Base-by-base conservation (phyloP, 2,329 filamentous ascomycete genomes). In the Coleophoma eucalyptorum region DNA sequence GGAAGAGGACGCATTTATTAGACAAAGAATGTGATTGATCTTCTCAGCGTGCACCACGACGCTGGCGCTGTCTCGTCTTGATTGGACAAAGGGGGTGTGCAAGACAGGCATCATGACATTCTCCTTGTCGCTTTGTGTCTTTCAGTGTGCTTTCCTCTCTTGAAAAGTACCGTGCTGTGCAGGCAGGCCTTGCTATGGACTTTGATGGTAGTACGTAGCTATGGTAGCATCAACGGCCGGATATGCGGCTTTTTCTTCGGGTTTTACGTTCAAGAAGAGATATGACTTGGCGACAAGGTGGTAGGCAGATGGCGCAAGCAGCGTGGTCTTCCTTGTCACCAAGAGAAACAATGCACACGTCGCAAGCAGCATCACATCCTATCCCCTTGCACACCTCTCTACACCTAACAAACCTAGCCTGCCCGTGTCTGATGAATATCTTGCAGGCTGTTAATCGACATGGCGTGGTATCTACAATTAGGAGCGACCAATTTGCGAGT, bases 211-310 rank as follows among this genome's bases (percentile, higher is more conserved):
- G n/a, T n/a, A n/a, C n/a, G n/a, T n/a, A n/a, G n/a, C n/a, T n/a
- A n/a, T n/a, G n/a, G n/a, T 46, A 46, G 48, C 51, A 48, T 18
- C 47, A 19, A 13, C 13, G 32, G 18, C 50, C 40, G 47, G 49
- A 11, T 46, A 18, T 15, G 47, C 51, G 57, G 53, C 50, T 46
- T 50, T 53, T 50, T 26, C 26, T 45, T 56, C 49, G 48, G 54
- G 52, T 59, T 56, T 52, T 55, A 43, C 54, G 32, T 46, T 43
- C 32, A 44, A 43, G 52, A 49, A 19, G 43, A 26, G 26, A 26
- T 26, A 8, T 26, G 38, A 34, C 56, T 57, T 55, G 55, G 52
- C 52, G 31, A 38, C 50, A 54, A 46, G 52, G 44, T 47, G 33
- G 40, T 37, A n/a, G n/a, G n/a, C n/a, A 33, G 50, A 45, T 32